These are phyloP conservation scores for Phyllostachys edulis DNA, from an alignment of 176 grass and related monocot species.

Conservation along the genomic window DNA sequence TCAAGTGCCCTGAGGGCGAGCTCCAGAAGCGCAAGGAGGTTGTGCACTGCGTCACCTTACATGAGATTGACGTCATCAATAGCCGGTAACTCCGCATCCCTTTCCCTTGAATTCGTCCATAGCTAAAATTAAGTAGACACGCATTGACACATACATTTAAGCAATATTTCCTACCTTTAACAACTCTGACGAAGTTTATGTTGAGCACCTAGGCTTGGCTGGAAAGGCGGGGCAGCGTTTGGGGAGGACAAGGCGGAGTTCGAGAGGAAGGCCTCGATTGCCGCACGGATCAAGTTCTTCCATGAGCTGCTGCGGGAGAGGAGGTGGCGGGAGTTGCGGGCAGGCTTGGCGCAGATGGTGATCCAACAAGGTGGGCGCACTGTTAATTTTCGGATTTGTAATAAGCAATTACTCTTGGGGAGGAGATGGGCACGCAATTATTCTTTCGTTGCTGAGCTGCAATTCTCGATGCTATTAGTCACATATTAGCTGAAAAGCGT, in stretches of 20 bases:
- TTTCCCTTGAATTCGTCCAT: background rate
- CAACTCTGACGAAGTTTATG: background rate
- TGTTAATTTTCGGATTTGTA: background rate
- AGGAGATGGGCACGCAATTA: background rate
- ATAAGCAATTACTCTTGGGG: background rate
- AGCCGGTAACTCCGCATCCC: conserved; percentile 54
- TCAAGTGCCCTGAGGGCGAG: conserved; percentile 92
- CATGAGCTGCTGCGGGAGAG: conserved; percentile 53
- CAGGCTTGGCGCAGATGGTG: conserved; percentile 46
- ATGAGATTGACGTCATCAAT: conserved; percentile 99
- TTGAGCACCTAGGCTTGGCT: background rate
- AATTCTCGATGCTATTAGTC: background rate
- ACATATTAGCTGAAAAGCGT: background rate
- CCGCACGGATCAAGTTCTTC: conserved; percentile 38
- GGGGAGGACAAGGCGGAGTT: background rate
- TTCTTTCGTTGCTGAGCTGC: background rate
- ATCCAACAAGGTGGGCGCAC: conserved; percentile 54
- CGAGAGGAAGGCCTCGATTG: conserved; percentile 15
- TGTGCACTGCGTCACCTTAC: conserved; percentile 89
- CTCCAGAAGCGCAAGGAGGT: conserved; percentile 98
- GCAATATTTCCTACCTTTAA: background rate
- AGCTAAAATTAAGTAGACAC: background rate
- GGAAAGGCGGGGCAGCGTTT: background rate
- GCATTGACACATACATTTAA: background rate
- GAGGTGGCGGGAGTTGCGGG: conserved; percentile 61